A percentile compares a stretch with the other conserved stretches of the same genome.
These are phyloP conservation scores for Yamadazyma mexicana DNA, from an alignment of 1,139 yeast species.

Conservation along the genomic window DNA sequence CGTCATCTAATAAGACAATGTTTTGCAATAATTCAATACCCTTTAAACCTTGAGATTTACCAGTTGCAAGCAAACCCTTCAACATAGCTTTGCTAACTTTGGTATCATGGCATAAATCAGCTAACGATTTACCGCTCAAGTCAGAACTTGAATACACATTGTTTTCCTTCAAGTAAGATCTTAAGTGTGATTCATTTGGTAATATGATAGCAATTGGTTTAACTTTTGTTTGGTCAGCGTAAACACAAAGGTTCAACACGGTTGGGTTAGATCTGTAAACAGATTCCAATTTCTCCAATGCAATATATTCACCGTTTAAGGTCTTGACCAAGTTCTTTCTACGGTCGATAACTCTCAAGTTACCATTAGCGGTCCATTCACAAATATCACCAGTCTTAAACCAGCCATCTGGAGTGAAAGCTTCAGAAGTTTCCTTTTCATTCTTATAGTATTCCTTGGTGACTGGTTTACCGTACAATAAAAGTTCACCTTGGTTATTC, in stretches of 20 bases:
- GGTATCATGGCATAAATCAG: conserved; percentile 50
- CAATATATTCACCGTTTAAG: conserved; percentile 95
- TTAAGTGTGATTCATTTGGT: conserved; percentile 71
- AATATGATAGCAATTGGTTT: conserved; percentile 92
- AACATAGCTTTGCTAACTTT: conserved; percentile 57
- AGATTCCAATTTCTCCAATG: conserved; percentile 88
- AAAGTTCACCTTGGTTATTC: conserved; percentile 91
- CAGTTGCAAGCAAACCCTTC: conserved; percentile 68
- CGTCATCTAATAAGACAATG: conserved; percentile 77
- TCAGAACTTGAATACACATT: conserved; percentile 47
- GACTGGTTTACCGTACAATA: conserved; percentile 73
- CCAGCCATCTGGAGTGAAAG: conserved; percentile 88
- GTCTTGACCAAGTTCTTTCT: conserved; percentile 96
- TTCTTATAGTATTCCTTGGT: conserved; percentile 80
- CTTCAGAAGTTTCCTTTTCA: conserved; percentile 73
- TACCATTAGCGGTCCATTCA: conserved; percentile 84
- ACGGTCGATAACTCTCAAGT: conserved; percentile 84
- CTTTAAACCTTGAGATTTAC: conserved; percentile 72
- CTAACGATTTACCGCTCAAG: conserved; percentile 51
- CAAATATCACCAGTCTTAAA: conserved; percentile 97
- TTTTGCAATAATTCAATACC: conserved; percentile 88
- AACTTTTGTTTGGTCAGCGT: conserved; percentile 82
- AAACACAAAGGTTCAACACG: conserved; percentile 83
- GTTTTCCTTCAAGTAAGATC: conserved; percentile 54
- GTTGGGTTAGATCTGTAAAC: conserved; percentile 78